These are phyloP conservation scores for Bruguiera parviflora DNA, from an alignment of 345 rosid genomes.

Conservation along the genomic window DNA sequence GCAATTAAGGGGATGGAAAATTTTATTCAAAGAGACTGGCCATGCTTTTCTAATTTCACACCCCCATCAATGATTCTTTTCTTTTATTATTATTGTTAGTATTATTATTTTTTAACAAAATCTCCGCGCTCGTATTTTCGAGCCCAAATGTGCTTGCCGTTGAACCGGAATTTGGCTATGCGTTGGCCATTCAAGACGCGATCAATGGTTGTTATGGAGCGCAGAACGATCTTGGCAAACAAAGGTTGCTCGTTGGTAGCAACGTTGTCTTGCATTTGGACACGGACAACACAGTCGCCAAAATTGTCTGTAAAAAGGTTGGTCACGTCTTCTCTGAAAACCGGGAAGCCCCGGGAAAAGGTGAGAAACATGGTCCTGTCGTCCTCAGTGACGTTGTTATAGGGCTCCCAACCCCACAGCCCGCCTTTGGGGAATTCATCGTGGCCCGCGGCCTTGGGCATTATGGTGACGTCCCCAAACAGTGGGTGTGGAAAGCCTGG, in stretches of 20 bases:
- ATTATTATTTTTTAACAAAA: not conserved
- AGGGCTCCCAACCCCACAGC: slow-evolving; percentile 40
- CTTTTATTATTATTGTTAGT: too few relatives aligned
- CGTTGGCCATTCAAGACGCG: slow-evolving; percentile 27
- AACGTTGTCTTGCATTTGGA: slow-evolving; percentile 35
- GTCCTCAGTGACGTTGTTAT: slow-evolving; percentile 23
- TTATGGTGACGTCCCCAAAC: slow-evolving; percentile 30
- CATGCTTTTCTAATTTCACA: too few relatives aligned
- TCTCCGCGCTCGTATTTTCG: slow-evolving; percentile 48
- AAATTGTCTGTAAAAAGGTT: slow-evolving; percentile 27
- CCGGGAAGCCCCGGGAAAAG: slow-evolving; percentile 47
- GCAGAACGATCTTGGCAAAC: slow-evolving; percentile 38
- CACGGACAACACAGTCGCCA: slow-evolving; percentile 31
- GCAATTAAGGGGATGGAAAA: too few relatives aligned
- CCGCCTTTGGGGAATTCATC: slow-evolving; percentile 25
- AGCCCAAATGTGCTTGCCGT: slow-evolving; percentile 55
- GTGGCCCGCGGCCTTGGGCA: slow-evolving; percentile 18
- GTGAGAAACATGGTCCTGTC: slow-evolving; percentile 47
- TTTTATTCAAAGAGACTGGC: too few relatives aligned
- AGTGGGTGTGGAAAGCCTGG: slow-evolving; percentile 43
- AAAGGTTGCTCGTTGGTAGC: slow-evolving; percentile 32
- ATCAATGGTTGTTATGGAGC: slow-evolving; percentile 31
- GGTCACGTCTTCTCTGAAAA: slow-evolving; percentile 33
- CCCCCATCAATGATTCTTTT: too few relatives aligned
- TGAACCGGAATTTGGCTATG: slow-evolving; percentile 44